phyloP scores from a whole-genome alignment of 2,329 filamentous ascomycete genomes.

The Berkeleyomyces basicola region DNA sequence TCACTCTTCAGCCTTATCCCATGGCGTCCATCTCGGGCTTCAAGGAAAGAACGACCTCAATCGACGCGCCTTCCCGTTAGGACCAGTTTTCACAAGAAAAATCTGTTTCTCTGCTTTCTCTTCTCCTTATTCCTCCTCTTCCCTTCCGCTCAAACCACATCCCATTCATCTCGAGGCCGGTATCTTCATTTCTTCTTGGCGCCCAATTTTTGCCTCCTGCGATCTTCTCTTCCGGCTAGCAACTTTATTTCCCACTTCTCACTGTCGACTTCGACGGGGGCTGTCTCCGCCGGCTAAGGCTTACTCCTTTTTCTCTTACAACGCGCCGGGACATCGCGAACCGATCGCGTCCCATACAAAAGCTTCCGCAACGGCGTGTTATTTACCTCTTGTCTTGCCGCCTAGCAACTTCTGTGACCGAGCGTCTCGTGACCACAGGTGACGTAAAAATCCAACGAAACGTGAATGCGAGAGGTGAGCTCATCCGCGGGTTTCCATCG shows the following conservation, averaged over 20 bases:
- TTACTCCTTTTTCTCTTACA: too few species aligned
- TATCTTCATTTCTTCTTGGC: neutral
- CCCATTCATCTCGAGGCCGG: too few species aligned
- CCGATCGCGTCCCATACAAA: too few species aligned
- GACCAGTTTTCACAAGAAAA: neutral
- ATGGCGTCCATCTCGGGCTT: neutral
- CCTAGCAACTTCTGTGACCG: too few species aligned
- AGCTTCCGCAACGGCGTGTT: too few species aligned
- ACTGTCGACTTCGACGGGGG: neutral
- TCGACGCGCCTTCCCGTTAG: neutral
- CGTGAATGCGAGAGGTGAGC: constrained; percentile 8
- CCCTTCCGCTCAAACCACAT: neutral
- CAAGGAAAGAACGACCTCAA: neutral
- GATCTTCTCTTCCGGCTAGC: neutral
- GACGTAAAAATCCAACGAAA: neutral
- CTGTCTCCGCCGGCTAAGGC: too few species aligned
- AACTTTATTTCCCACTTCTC: neutral
- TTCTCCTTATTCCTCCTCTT: neutral
- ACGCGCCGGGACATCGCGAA: too few species aligned
- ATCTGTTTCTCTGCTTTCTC: neutral
- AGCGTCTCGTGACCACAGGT: too few species aligned
- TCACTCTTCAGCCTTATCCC: neutral
- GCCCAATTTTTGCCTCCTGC: neutral
- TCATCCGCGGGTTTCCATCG: constrained; percentile 5
- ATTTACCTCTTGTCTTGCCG: too few species aligned